Conservation (phyloP, 2,329 filamentous ascomycete species). For the Lachnellula suecica region DNA sequence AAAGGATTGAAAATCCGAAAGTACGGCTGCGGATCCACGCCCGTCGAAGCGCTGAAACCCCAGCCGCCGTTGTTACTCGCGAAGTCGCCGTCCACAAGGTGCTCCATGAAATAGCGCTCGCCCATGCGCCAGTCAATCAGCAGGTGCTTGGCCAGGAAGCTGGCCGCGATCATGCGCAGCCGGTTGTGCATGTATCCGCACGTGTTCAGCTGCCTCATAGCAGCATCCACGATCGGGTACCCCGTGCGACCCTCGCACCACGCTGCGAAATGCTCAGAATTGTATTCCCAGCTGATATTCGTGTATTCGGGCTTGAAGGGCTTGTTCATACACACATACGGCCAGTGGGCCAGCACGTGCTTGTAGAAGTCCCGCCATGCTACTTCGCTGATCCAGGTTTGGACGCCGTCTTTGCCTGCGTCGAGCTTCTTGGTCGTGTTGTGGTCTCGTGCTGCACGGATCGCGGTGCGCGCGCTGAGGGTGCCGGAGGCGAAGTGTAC, state of each 20-base stretch:
- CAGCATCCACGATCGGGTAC: conserved; percentile 81
- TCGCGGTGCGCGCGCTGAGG: conserved; percentile 65
- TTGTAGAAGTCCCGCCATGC: conserved; percentile 90
- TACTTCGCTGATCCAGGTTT: conserved; percentile 77
- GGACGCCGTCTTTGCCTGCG: conserved; percentile 63
- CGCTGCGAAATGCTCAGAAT: conserved; percentile 63
- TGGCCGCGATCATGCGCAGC: conserved; percentile 80
- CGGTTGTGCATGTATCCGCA: conserved; percentile 83
- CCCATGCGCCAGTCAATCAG: conserved; percentile 82
- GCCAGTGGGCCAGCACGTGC: conserved; percentile 82
- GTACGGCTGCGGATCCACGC: conserved; percentile 85
- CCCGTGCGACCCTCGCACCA: conserved; percentile 78
- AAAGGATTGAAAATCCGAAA: conserved; percentile 89
- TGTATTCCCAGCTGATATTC: conserved; percentile 80
- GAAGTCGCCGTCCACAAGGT: conserved; percentile 41
- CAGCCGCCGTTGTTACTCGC: conserved; percentile 35
- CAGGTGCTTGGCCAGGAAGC: conserved; percentile 77
- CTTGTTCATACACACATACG: conserved; percentile 78
- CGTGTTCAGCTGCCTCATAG: conserved; percentile 73
- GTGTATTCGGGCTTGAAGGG: conserved; percentile 83
- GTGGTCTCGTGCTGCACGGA: conserved; percentile 59
- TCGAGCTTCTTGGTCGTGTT: conserved; percentile 68
- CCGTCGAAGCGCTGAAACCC: conserved; percentile 58
- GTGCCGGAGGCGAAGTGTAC: conserved; percentile 72
- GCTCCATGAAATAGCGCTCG: conserved; percentile 80